Base-by-base conservation (phyloP, 352 stramenopile species). In the Stephanocyclus meneghinianus region DNA sequence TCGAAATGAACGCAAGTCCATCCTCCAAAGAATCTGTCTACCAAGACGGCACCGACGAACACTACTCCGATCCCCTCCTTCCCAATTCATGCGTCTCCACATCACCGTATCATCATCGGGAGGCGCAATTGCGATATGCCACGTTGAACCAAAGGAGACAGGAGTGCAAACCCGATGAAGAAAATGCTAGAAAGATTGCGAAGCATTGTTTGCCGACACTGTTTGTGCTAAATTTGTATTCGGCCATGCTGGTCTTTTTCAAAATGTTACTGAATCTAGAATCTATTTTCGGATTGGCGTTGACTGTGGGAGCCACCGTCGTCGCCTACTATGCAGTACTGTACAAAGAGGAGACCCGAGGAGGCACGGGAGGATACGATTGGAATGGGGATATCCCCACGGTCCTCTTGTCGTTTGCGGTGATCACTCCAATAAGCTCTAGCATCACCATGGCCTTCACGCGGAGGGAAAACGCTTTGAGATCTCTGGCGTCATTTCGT, bases 331-430 rank as follows among this genome's bases (percentile, higher is more conserved):
- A 77, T 48, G n/a, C 66, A 50, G 37, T 55, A 61, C 61, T 63
- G 21, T 18, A 62, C 13, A n/a, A 73, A 18, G 55, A 78, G 10
- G 71, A 74, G 16, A 16, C 26, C n/a, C 4, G 11, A 9, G 57
- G 75, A 59, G 45, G 71, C 64, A 77, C 50, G 26, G 61, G 21
- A 16, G 66, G 51, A 26, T 74, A 75, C 50, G 44, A 84, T 65
- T 90, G 78, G 78, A 65, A 75, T 51, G 67, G 73, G 8, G 35
- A 57, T 42, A 32, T 80, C 2, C 65, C 73, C 11, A 65, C 66
- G 16, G 73, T 88, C 6, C 65, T 91, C 7, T 55, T 91, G n/a
- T 87, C 81, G 9, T 91, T 91, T 78, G 80, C 85, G 26, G 78
- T 89, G 2, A 84, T 91, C 57, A 89, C 78, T 50, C 85, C 85